phyloP scores from a whole-genome alignment of 2,329 filamentous ascomycete species.

The Anisogramma anomala region DNA sequence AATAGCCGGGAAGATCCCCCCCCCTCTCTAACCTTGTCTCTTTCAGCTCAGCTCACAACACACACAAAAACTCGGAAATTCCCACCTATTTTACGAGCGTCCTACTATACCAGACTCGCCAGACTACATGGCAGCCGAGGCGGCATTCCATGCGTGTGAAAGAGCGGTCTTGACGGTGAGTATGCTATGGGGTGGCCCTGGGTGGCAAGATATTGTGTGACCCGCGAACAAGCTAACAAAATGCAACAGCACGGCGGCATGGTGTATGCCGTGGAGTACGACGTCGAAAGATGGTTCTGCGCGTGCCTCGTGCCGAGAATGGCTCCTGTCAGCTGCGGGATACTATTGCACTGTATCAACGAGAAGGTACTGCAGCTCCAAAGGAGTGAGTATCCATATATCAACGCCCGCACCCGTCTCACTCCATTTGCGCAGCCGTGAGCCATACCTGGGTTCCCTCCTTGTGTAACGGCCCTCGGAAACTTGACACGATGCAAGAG shows the following conservation, averaged over 20 bases:
- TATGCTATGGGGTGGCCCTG: not conserved
- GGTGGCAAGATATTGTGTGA: not conserved
- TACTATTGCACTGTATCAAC: slow-evolving; percentile 64
- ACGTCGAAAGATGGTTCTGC: slow-evolving; percentile 54
- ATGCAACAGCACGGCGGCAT: slow-evolving; percentile 41
- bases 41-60: too few relatives aligned
- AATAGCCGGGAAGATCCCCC: too few relatives aligned
- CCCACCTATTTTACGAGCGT: too few relatives aligned
- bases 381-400: too few relatives aligned
- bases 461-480: too few relatives aligned
- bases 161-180: slow-evolving; percentile 39
- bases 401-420: too few relatives aligned
- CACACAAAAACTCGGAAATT: too few relatives aligned
- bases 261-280: slow-evolving; percentile 54
- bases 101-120: too few relatives aligned
- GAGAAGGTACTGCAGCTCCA: slow-evolving; percentile 58
- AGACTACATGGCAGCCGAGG: slow-evolving; percentile 52
- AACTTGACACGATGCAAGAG: too few relatives aligned
- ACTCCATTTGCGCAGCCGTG: too few relatives aligned
- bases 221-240: not conserved
- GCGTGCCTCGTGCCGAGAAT: slow-evolving; percentile 54
- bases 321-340: slow-evolving; percentile 55
- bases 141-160: slow-evolving; percentile 51
- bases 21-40: too few relatives aligned
- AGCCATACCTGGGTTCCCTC: too few relatives aligned